Evolutionary conservation across 805 yeast species (phyloP), one percentile per base, ranked within the genome.

Genomic region (Cyberlindnera misumaiensis): DNA sequence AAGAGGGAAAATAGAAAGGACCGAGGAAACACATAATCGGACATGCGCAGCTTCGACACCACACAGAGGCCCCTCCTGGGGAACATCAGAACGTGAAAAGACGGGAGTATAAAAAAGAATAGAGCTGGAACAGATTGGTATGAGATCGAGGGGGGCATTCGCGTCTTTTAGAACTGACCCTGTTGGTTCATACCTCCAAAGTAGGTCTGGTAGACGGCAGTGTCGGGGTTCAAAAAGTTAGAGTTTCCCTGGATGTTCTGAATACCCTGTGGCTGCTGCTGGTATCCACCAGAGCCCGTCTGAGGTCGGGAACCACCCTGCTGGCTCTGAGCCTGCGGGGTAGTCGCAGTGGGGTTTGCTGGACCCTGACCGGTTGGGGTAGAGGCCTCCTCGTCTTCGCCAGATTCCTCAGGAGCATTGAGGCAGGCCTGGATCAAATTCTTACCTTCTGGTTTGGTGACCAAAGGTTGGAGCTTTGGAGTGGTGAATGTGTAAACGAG

Each of bases 381-480:
- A 16, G 58, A 51, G 45, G 56, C 63, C 54, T 53, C 64, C 26
- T 58, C 65, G 12, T 69, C 77, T 13, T 59, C 64, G 33, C 70
- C 82, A 34, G 75, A 75, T 39, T 76, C 83, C 34, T 80, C 87
- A n/a, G 96, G 96, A 8, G 97, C 97, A 62, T 90, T 88, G 56
- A 90, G 70, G 61, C 98, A 93, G 11, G 96, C 95, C 68, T 93
- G 97, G 56, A 90, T 90, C 55, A 90, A 75, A 63, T 89, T 89
- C 63, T 93, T 89, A 51, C 98, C 98, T 67, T 93, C 98, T 37
- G 94, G 83, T 64, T 90, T 89, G 30, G 97, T 93, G 38, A 93
- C 98, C 52, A 93, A 75, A 8, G 98, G 98, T 66, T 93, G 97
- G 58, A 93, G 78, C 65, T 93, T 93, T 42, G 98, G 98, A n/a